Base-by-base conservation (phyloP, 306 rosid species). In the Chamaecrista fasciculata region DNA sequence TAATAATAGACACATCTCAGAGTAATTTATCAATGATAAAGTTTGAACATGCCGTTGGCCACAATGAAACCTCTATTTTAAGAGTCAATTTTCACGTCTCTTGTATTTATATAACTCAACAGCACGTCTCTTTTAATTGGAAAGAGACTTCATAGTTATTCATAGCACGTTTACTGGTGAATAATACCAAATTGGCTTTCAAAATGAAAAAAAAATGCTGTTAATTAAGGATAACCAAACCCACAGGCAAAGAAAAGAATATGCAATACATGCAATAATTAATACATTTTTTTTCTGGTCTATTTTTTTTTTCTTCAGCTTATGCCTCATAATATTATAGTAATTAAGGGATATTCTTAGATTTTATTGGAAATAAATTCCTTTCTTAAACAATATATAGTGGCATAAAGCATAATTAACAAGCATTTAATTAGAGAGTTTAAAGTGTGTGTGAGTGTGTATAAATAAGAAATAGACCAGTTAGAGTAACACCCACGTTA, bases 141-240 rank as follows among this genome's bases (percentile, higher is more conserved):
- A 61, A 73, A 67, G 40, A 42, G 82, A 72, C 67, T 31, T 21
- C 19, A 77, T 12, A 26, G 59, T 46, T 40, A 40, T 51, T 14
- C 8, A 15, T 42, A 20, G 24, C 52, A 31, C 4, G 15, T 58
- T 37, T 31, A 40, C 19, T 0, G 20, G 37, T 20, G 49, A 42
- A 68, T 52, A 67, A 43, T 53, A 62, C 60, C 83, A 74, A 69
- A 20, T 36, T 0, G 65, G 67, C 51, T 48, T 69, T 74, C 73
- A 61, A 15, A 47, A 47, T 57, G 34, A 57, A 74, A 68, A 68
- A 62, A 24, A 21, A 1, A 23, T 1, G 28, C 4, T 44, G 43
- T 31, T 29, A 62, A 58, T 4, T 48, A 46, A n/a, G 62, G 33
- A 60, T 53, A 44, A 33, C 43, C 67, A 56, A 69, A 28, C 23